A percentile compares a stretch with the other conserved stretches of the same genome.
Evolutionary conservation across 208 protist genomes (phyloP).

Genomic region (Leishmania mexicana): DNA sequence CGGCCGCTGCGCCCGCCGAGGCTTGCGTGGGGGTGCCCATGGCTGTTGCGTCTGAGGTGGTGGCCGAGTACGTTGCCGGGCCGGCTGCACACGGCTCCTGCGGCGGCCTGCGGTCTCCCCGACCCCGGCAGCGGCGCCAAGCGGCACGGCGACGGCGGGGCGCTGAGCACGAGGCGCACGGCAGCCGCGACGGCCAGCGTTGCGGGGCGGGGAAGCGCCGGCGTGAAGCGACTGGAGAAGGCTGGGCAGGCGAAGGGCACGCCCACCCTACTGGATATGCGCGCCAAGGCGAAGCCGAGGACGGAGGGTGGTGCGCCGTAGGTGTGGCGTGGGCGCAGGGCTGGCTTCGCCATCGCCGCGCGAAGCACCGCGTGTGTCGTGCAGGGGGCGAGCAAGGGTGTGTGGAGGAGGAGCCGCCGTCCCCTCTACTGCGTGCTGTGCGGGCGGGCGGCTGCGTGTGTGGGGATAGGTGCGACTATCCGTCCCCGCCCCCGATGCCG

Average conservation of each 20-base stretch:
- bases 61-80: constrained; percentile 71
- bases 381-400: no score
- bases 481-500: no score
- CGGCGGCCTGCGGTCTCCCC: constrained; percentile 37
- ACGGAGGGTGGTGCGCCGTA: no score
- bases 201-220: constrained; percentile 39
- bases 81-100: constrained; percentile 31
- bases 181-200: neutral
- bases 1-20: neutral
- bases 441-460: no score
- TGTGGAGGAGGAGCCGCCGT: no score
- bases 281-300: no score
- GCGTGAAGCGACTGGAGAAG: constrained; percentile 61
- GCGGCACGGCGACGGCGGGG: constrained; percentile 11
- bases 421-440: no score
- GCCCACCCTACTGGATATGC: no score
- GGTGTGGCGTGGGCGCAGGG: no score
- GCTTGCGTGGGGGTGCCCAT: constrained; percentile 37
- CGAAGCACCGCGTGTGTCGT: no score
- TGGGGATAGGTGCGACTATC: no score
- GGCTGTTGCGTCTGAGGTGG: constrained; percentile 46
- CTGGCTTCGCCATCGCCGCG: no score
- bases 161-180: neutral
- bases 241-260: constrained; percentile 32
- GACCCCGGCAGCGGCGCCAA: constrained; percentile 1